phyloP scores from a whole-genome alignment of 2,329 filamentous ascomycete species.

The Sordariomycetes sp. region DNA sequence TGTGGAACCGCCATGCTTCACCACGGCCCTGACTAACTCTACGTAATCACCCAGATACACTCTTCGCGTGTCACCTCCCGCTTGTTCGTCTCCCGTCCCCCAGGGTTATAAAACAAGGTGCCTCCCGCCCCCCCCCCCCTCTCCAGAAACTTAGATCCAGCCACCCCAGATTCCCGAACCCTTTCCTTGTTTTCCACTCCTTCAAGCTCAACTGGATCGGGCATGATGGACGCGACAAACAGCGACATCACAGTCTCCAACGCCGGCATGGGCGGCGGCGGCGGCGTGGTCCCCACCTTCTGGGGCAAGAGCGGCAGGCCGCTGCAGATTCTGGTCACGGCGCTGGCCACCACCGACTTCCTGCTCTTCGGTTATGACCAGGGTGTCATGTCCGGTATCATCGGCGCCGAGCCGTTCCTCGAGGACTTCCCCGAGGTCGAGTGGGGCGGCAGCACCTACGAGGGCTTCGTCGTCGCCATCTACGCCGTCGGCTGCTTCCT shows the following conservation, averaged over 20 bases:
- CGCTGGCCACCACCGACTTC: slow-evolving; percentile 54
- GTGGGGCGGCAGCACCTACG: neutral
- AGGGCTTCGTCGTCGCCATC: slow-evolving; percentile 8
- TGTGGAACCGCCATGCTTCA: neutral
- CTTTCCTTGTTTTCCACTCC: neutral
- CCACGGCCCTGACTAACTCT: neutral
- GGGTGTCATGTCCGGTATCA: slow-evolving; percentile 43
- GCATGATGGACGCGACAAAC: neutral
- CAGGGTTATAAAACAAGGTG: neutral
- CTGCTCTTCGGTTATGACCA: slow-evolving; percentile 49
- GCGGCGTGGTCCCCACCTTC: slow-evolving; percentile 29
- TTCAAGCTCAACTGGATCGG: neutral
- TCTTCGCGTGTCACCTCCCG: too few species aligned
- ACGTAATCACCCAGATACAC: neutral
- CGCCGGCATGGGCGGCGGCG: too few species aligned
- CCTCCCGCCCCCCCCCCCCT: too few species aligned
- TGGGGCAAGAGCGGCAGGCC: slow-evolving; percentile 48
- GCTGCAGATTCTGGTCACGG: slow-evolving; percentile 46
- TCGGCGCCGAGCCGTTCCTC: slow-evolving; percentile 37
- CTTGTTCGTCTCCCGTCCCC: neutral
- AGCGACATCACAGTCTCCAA: neutral
- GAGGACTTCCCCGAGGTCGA: slow-evolving; percentile 26
- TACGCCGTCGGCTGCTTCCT: slow-evolving; percentile 5
- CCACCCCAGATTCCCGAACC: neutral
- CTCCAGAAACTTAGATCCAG: neutral